phyloP scores from a whole-genome alignment of 2,329 filamentous ascomycete genomes.

The Fusarium proliferatum region DNA sequence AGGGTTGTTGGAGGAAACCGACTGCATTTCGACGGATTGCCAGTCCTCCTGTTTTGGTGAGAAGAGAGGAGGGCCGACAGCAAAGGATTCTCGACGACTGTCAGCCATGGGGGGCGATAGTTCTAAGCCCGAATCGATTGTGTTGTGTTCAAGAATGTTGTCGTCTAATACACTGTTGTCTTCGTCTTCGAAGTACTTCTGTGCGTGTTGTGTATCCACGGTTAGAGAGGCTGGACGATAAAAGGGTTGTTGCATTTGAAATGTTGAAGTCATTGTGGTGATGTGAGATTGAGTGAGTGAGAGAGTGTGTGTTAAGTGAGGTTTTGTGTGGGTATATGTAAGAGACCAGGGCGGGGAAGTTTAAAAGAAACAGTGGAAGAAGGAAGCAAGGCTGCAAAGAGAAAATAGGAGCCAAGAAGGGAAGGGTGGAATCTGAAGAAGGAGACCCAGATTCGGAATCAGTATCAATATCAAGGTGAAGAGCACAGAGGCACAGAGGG shows the following conservation, averaged over 20 bases:
- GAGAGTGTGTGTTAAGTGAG: constrained; percentile 13
- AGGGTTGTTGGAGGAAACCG: constrained; percentile 71
- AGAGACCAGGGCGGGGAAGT: constrained; percentile 19
- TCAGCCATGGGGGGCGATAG: constrained; percentile 72
- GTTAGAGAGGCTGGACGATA: constrained; percentile 63
- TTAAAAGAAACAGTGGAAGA: constrained; percentile 29
- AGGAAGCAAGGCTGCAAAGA: constrained; percentile 35
- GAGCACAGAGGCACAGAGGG: constrained; percentile 36
- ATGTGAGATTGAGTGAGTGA: constrained; percentile 41
- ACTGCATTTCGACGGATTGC: constrained; percentile 74
- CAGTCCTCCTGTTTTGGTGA: constrained; percentile 74
- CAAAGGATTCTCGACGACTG: constrained; percentile 73
- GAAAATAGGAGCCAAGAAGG: constrained; percentile 39
- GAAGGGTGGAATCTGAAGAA: constrained; percentile 38
- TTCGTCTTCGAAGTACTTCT: constrained; percentile 70
- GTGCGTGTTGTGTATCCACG: constrained; percentile 64
- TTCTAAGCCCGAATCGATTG: constrained; percentile 70
- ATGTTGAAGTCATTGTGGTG: constrained; percentile 61
- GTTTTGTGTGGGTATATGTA: constrained; percentile 28
- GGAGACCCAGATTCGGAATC: constrained; percentile 33
- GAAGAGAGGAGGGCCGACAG: constrained; percentile 66
- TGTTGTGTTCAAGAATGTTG: constrained; percentile 67
- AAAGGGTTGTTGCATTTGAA: constrained; percentile 59
- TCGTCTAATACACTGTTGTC: constrained; percentile 71
- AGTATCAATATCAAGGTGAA: constrained; percentile 37